Evolutionary conservation across 495 filamentous ascomycete species (phyloP).

Genomic region (Trichoderma erinaceum): DNA sequence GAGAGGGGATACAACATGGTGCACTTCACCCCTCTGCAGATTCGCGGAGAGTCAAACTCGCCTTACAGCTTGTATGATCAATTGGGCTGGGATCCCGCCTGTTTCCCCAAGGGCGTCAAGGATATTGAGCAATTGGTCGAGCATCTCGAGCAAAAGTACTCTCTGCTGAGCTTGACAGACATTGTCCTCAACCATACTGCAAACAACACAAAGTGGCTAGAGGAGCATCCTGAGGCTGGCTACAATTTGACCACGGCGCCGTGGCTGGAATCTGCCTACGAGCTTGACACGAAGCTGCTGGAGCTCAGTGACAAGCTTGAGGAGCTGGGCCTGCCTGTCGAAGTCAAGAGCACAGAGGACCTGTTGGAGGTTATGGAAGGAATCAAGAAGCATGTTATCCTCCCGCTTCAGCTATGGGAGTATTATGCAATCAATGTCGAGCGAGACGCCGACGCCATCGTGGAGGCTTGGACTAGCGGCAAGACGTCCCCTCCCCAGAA

Average conservation of each 20-base stretch:
- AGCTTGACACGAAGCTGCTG: slow-evolving; percentile 78
- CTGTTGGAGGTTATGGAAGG: slow-evolving; percentile 78
- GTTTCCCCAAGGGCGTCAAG: slow-evolving; percentile 81
- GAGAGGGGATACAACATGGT: slow-evolving; percentile 96
- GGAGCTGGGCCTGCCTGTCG: slow-evolving; percentile 63
- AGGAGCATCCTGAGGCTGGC: slow-evolving; percentile 90
- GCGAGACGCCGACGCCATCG: slow-evolving; percentile 56
- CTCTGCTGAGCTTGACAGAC: slow-evolving; percentile 84
- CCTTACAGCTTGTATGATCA: slow-evolving; percentile 97
- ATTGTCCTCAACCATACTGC: slow-evolving; percentile 99
- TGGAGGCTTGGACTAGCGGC: slow-evolving; percentile 64
- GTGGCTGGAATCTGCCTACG: slow-evolving; percentile 82
- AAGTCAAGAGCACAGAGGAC: slow-evolving; percentile 63
- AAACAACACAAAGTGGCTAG: slow-evolving; percentile 88
- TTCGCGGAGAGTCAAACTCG: slow-evolving; percentile 84
- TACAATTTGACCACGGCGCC: slow-evolving; percentile 93
- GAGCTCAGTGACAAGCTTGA: slow-evolving; percentile 66
- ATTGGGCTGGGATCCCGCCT: slow-evolving; percentile 70
- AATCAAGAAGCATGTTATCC: slow-evolving; percentile 72
- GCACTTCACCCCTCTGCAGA: slow-evolving; percentile 92
- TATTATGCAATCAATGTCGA: slow-evolving; percentile 83
- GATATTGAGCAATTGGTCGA: slow-evolving; percentile 71
- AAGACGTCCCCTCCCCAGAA: slow-evolving; percentile 41
- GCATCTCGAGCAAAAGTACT: slow-evolving; percentile 78
- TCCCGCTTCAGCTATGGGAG: slow-evolving; percentile 77